phyloP scores from a whole-genome alignment of 2,329 filamentous ascomycete genomes.

The Aspergillus pseudonomiae region DNA sequence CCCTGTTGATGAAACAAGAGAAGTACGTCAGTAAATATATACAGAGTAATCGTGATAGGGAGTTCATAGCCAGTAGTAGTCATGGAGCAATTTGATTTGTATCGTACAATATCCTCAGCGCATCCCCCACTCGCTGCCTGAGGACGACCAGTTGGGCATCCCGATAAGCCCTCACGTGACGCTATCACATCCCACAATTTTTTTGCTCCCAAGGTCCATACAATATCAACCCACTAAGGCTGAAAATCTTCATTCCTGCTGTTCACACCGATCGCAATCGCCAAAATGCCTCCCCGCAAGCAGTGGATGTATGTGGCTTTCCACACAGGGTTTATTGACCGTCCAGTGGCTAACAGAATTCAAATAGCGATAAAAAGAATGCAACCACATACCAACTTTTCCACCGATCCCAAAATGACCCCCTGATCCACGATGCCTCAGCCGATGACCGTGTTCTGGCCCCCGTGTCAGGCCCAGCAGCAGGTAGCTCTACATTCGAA shows the following conservation, averaged over 20 bases:
- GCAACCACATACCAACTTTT: constrained; percentile 93
- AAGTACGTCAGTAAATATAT: background rate
- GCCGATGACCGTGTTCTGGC: constrained; percentile 91
- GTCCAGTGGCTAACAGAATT: constrained; percentile 28
- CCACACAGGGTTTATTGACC: background rate
- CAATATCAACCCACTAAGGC: background rate
- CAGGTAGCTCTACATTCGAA: constrained; percentile 30
- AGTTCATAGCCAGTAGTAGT: background rate
- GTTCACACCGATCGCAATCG: background rate
- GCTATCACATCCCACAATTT: constrained; percentile 25
- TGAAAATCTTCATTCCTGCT: background rate
- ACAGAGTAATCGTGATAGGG: background rate
- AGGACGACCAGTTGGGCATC: background rate
- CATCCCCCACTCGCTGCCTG: background rate
- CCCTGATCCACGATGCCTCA: constrained; percentile 87
- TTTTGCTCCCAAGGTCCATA: constrained; percentile 6
- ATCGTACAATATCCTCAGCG: background rate
- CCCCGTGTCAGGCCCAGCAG: constrained; percentile 54
- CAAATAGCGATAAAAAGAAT: constrained; percentile 77
- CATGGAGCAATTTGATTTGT: background rate
- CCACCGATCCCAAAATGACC: constrained; percentile 95
- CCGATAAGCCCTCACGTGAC: constrained; percentile 36
- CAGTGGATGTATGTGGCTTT: constrained; percentile 69
- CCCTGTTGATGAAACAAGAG: background rate
- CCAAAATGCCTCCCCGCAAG: constrained; percentile 71